Conservation (phyloP, 495 filamentous ascomycete species). For the Extremus antarcticus region DNA sequence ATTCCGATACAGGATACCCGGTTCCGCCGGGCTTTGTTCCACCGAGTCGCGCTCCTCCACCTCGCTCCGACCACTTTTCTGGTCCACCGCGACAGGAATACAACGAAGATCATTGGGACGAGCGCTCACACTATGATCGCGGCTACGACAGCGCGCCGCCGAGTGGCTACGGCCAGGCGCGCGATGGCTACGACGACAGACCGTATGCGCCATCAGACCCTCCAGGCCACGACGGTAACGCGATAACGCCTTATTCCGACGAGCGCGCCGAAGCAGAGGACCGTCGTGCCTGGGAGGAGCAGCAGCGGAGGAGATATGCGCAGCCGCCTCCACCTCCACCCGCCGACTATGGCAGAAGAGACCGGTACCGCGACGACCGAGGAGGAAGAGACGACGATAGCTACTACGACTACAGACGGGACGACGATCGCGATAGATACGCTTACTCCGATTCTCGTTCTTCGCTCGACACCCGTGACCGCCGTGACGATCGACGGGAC, state of each 20-base stretch:
- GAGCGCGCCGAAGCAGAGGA: neutral
- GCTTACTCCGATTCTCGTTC: neutral
- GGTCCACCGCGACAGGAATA: neutral
- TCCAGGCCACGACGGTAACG: neutral
- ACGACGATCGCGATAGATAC: neutral
- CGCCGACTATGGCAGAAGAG: neutral
- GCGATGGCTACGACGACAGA: neutral
- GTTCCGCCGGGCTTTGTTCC: neutral
- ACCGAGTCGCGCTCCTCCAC: neutral
- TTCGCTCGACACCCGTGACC: neutral
- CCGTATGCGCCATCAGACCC: neutral
- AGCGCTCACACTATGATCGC: conserved; percentile 1
- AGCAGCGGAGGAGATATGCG: neutral
- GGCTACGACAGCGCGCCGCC: neutral
- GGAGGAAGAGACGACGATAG: neutral
- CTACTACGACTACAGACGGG: neutral
- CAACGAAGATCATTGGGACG: neutral
- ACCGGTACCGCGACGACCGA: neutral
- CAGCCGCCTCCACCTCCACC: neutral
- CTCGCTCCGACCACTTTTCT: neutral
- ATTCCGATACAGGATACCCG: neutral
- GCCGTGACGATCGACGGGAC: neutral
- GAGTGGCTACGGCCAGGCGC: neutral
- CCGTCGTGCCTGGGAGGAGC: neutral
- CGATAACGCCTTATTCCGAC: neutral